These are phyloP conservation scores for Cutaneotrichosporon mucoides DNA, from an alignment of 1,284 basidiomycete species.

Conservation along the genomic window DNA sequence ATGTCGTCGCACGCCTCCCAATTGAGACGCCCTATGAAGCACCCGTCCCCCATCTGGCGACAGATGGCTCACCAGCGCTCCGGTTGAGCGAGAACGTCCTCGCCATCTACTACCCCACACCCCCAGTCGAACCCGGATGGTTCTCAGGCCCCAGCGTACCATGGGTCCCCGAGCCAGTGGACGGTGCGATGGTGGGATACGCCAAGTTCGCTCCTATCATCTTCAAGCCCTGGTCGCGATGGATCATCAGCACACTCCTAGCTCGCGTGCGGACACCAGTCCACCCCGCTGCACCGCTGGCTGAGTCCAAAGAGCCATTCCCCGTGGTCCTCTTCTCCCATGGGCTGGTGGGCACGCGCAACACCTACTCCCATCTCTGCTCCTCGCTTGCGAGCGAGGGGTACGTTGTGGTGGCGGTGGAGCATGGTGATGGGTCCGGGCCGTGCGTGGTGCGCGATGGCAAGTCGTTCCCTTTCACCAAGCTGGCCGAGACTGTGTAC, in stretches of 20 bases:
- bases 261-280: not conserved
- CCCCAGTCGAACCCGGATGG: conserved; percentile 3
- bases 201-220: not conserved
- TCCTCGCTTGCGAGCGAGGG: conserved; percentile 66
- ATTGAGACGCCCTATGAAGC: not conserved
- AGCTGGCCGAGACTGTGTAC: not conserved
- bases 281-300: not conserved
- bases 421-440: conserved; percentile 71
- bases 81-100: conserved; percentile 28
- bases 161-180: not conserved
- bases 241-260: not conserved
- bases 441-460: conserved; percentile 33
- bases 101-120: conserved; percentile 39
- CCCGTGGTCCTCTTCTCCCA: conserved; percentile 75
- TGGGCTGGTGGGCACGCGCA: conserved; percentile 67
- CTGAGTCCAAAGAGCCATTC: conserved; percentile 43
- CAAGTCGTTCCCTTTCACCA: not conserved
- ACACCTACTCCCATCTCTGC: conserved; percentile 69
- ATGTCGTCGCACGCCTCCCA: not conserved
- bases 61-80: conserved; percentile 18
- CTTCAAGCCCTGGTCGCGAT: not conserved
- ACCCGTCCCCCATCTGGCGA: not conserved
- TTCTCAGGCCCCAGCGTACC: conserved; percentile 7
- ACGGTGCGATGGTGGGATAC: not conserved
- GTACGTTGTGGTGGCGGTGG: conserved; percentile 68